Percentiles rank a stretch among this genome's conserved stretches.
phyloP scores from a whole-genome alignment of 208 protist species.

The Wallacemonas collosoma region DNA sequence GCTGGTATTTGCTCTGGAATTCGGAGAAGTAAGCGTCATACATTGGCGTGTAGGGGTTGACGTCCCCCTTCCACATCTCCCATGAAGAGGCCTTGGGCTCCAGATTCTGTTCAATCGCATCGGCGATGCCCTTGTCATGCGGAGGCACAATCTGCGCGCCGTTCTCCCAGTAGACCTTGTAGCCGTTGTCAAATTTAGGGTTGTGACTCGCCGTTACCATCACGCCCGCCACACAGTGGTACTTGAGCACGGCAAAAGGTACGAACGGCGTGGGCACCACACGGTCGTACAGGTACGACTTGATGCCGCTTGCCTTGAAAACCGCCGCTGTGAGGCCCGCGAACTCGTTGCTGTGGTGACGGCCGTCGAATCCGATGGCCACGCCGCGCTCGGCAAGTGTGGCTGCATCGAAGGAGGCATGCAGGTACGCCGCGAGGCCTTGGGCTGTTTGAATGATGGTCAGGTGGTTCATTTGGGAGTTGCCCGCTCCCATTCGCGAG shows the following conservation, averaged over 20 bases:
- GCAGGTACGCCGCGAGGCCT: constrained; percentile 69
- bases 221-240: constrained; percentile 82
- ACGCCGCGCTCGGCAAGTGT: constrained; percentile 62
- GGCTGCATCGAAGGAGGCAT: constrained; percentile 33
- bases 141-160: constrained; percentile 96
- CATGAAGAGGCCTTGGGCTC: constrained; percentile 74
- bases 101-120: constrained; percentile 88
- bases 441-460: constrained; percentile 96
- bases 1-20: constrained; percentile 46
- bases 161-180: constrained; percentile 98
- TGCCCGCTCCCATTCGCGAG: constrained; percentile 93
- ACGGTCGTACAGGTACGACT: constrained; percentile 83
- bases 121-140: constrained; percentile 93
- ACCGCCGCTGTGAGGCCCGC: constrained; percentile 88
- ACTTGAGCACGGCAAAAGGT: constrained; percentile 66
- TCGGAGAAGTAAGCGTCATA: constrained; percentile 64
- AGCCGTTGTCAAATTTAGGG: constrained; percentile 99
- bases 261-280: constrained; percentile 95
- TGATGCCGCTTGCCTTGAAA: constrained; percentile 77
- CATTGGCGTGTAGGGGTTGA: constrained; percentile 63
- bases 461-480: constrained; percentile 95
- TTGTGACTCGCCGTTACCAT: constrained; percentile 99
- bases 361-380: constrained; percentile 95
- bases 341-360: constrained; percentile 92
- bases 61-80: constrained; percentile 45